phyloP scores from a whole-genome alignment of 148 eudicot species.

The Camellia sinensis region DNA sequence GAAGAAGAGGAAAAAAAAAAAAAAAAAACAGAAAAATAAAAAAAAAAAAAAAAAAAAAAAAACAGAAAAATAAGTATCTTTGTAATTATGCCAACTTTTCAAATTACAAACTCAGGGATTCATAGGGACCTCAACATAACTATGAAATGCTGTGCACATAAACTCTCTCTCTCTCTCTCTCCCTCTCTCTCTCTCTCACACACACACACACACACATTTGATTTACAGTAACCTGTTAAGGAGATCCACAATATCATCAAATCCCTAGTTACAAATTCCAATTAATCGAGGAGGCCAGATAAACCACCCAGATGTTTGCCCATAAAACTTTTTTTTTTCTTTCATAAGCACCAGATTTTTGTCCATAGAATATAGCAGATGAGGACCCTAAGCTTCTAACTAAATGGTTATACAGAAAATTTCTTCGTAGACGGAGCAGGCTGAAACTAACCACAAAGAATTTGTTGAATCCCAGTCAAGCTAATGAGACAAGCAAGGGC shows the following conservation, averaged over 20 bases:
- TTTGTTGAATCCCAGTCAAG: slow-evolving; percentile 39
- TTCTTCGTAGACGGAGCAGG: not conserved
- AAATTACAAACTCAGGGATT: not conserved
- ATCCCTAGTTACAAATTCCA: not conserved
- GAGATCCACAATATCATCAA: not conserved
- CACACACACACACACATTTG: too few relatives aligned
- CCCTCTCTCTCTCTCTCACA: too few relatives aligned
- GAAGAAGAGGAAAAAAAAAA: not conserved
- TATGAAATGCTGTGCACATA: not conserved
- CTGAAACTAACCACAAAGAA: slow-evolving; percentile 57
- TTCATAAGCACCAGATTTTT: not conserved
- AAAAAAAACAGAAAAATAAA: not conserved
- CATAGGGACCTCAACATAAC: slow-evolving; percentile 2
- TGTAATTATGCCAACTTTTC: slow-evolving; percentile 6
- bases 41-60: too few relatives aligned
- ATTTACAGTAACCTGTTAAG: not conserved
- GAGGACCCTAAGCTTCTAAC: not conserved
- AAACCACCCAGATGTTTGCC: not conserved
- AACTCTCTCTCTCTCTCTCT: not conserved
- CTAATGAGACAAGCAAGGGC: slow-evolving; percentile 40
- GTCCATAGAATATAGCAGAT: not conserved
- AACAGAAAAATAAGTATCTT: not conserved
- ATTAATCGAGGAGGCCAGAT: not conserved
- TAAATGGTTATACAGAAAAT: not conserved
- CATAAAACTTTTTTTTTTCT: not conserved